Base-by-base conservation (phyloP, 2,329 filamentous ascomycete species). In the Fusarium armeniacum region DNA sequence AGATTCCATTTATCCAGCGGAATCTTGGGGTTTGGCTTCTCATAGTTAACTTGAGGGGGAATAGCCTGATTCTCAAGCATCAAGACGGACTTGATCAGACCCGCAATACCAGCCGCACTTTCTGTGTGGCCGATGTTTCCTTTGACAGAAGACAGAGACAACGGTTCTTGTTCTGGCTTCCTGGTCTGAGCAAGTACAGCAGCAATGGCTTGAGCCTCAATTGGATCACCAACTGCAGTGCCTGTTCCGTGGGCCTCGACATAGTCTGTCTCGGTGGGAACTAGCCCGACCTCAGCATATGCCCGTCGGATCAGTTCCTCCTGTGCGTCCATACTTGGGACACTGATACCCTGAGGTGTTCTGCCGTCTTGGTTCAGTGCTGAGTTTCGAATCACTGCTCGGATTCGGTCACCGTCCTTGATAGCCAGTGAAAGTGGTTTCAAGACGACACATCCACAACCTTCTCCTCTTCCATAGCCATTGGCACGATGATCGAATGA, bases 391-490 rank as follows among this genome's bases (percentile, higher is more conserved):
- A 84, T 79, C 40, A 83, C 71, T 36, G 77, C 76, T 33, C 76
- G 70, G 49, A 83, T 78, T 0, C 56, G 55, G 50, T 76, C 63
- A 5, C 81, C 81, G 50, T 84, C 82, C 24, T 68, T 70, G 12
- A 86, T 52, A 5, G 85, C 85, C 43, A 79, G 76, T 10, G 78
- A 77, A 13, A 77, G 69, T 6, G 69, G 78, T 72, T 85, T 86
- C 2, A 86, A 63, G 4, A 85, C 65, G 6, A 86, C 60, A 16
- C 79, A 75, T 3, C 75, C 79, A 20, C 79, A 74, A 2, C 83
- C 85, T 66, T 86, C 84, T 6, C 83, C 84, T 36, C 83, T 76
- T 2, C 77, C 83, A 65, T 86, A 87, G 3, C 85, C 85, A 69
- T 83, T 58, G 6, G 82, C 85, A 26, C 74, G 67, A 15, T 75